Base-by-base conservation (phyloP, 352 stramenopile species). In the Pythium phragmiticola region DNA sequence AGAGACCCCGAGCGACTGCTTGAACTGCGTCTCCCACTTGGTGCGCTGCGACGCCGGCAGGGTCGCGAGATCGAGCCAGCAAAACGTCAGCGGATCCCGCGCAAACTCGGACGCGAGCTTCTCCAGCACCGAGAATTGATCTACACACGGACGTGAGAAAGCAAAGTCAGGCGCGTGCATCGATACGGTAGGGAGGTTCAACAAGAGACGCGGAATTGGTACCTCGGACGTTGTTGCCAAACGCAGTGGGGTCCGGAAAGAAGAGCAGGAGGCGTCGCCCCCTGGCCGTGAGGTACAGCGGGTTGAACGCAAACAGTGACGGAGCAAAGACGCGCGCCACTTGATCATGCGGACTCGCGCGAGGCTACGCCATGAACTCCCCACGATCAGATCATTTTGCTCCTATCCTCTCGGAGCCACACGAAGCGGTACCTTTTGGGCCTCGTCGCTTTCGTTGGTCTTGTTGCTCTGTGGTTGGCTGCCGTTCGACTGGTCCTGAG, bases 21-120 rank as follows among this genome's bases (percentile, higher is more conserved):
- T 52, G 33, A 89, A 82, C 50, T 90, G 81, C 16, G 60, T 51
- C 21, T 74, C 36, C 84, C 84, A 93, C 8, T 77, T 75, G 19
- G 41, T 23, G 0, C 68, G 75, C 39, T 83, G 75, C 12, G 66
- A 56, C 3, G 60, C 11, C 1, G 72, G 36, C 13, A 75, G 60
- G 21, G 60, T 48, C 17, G 69, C 66, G 28, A 92, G 33, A 57
- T 95, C 80, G 19, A 87, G 50, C 87, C 87, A 95, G 58, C 78
- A 90, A 59, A 92, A 91, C 4, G 80, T 90, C 14, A 95, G 47
- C 9, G 87, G 84, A 59, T 95, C 87, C 30, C 72, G 77, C 26
- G 77, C 75, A 59, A 92, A 91, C 61, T 90, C 82, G 11, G 62
- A 73, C 4, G 84, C 78, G 0, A 91, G 69, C 34, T 80, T 87